phyloP scores from a whole-genome alignment of 2,329 filamentous ascomycete species.

The Colletotrichum sp. region DNA sequence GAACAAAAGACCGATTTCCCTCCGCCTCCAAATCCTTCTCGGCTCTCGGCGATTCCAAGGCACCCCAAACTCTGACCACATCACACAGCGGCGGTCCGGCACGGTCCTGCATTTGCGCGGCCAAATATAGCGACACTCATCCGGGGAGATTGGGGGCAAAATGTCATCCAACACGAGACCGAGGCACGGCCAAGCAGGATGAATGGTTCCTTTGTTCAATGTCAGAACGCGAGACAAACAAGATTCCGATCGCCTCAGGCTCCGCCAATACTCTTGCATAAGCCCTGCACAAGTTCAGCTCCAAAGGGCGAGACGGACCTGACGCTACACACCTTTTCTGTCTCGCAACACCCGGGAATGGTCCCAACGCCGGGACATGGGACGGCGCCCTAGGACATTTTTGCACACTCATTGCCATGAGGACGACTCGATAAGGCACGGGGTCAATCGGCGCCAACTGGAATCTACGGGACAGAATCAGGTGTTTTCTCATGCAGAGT shows the following conservation, averaged over 20 bases:
- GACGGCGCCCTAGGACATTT: background rate
- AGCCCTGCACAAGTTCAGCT: background rate
- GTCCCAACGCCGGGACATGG: background rate
- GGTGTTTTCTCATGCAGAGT: background rate
- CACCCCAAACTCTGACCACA: background rate
- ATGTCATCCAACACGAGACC: background rate
- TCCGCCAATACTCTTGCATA: background rate
- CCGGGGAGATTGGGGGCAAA: background rate
- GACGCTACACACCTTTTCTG: background rate
- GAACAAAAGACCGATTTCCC: background rate
- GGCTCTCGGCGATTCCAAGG: background rate
- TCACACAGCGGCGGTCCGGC: background rate
- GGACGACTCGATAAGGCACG: background rate
- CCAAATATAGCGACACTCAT: background rate
- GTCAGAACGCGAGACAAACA: slow-evolving; percentile 1
- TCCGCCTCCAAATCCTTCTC: background rate
- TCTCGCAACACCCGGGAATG: background rate
- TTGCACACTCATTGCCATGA: background rate
- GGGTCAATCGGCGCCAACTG: background rate
- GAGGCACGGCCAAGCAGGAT: background rate
- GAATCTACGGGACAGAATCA: background rate
- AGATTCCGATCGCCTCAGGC: background rate
- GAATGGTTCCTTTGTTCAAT: background rate
- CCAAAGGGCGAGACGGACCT: background rate
- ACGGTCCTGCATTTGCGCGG: background rate